Conservation (phyloP, 1,139 yeast genomes). For the Suhomyces bolitotheri region DNA sequence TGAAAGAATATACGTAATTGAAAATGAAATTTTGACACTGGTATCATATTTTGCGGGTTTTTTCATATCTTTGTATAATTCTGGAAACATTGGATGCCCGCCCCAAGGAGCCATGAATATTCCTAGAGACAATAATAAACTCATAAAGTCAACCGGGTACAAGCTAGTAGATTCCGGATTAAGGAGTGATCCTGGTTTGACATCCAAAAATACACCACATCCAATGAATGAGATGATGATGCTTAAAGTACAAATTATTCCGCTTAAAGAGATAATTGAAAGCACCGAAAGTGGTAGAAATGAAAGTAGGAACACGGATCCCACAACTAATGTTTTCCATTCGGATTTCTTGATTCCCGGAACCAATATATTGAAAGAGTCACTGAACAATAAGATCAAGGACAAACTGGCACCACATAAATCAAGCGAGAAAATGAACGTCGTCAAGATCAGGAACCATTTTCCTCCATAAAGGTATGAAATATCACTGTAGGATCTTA, state of each 20-base stretch:
- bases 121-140: conserved; percentile 65
- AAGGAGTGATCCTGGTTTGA: conserved; percentile 67
- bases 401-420: conserved; percentile 78
- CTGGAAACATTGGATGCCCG: conserved; percentile 86
- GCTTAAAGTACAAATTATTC: conserved; percentile 69
- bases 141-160: conserved; percentile 53
- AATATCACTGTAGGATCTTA: conserved; percentile 47
- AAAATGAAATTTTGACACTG: conserved; percentile 35
- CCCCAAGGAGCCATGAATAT: conserved; percentile 88
- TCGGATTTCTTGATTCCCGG: conserved; percentile 48
- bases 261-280: conserved; percentile 71
- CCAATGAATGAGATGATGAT: conserved; percentile 57
- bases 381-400: conserved; percentile 77
- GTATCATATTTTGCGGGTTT: conserved; percentile 52
- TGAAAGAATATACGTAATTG: conserved; percentile 35
- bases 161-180: conserved; percentile 49
- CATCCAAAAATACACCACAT: conserved; percentile 60
- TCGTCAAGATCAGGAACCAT: conserved; percentile 57
- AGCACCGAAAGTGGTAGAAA: conserved; percentile 73
- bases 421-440: conserved; percentile 72
- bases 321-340: conserved; percentile 54
- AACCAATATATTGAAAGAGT: conserved; percentile 69
- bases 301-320: conserved; percentile 57
- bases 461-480: conserved; percentile 48
- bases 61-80: conserved; percentile 77